A percentile compares a stretch with the other conserved stretches of the same genome.
Evolutionary conservation across 345 rosid genomes (phyloP).

Genomic region (Cardamine resedifolia): DNA sequence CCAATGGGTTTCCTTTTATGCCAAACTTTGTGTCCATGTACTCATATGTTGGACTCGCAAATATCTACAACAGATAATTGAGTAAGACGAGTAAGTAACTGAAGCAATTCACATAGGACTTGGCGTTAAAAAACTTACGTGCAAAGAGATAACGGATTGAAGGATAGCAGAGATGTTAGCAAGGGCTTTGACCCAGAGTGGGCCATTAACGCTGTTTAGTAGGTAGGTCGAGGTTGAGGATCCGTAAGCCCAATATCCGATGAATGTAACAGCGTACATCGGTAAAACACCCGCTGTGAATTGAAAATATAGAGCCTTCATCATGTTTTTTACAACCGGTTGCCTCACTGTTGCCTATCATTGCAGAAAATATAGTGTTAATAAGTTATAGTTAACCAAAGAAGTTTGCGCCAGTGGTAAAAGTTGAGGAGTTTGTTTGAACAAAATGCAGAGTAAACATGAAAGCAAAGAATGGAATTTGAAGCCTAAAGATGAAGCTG

Average conservation of each 20-base stretch:
- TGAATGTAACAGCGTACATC: constrained; percentile 62
- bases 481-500: background rate
- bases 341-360: constrained; percentile 77
- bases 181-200: constrained; percentile 73
- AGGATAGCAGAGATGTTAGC: constrained; percentile 81
- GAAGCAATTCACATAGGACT: background rate
- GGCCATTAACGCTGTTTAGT: constrained; percentile 70
- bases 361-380: background rate
- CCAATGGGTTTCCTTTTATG: constrained; percentile 63
- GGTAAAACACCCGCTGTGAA: constrained; percentile 76
- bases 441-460: background rate
- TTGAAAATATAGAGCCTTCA: constrained; percentile 83
- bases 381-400: background rate
- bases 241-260: constrained; percentile 99
- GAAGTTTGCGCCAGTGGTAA: background rate
- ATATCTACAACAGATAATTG: constrained; percentile 50
- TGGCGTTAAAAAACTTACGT: constrained; percentile 43
- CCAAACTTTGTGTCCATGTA: constrained; percentile 83
- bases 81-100: background rate
- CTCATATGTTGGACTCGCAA: constrained; percentile 92
- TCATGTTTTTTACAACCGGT: constrained; percentile 79
- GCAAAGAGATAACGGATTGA: constrained; percentile 82
- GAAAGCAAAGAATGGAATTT: background rate
- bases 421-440: background rate
- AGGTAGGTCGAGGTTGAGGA: constrained; percentile 63